Percentiles rank a stretch among this genome's conserved stretches.
phyloP scores from a whole-genome alignment of 1,284 basidiomycete genomes.

The Cryptococcus sp. region DNA sequence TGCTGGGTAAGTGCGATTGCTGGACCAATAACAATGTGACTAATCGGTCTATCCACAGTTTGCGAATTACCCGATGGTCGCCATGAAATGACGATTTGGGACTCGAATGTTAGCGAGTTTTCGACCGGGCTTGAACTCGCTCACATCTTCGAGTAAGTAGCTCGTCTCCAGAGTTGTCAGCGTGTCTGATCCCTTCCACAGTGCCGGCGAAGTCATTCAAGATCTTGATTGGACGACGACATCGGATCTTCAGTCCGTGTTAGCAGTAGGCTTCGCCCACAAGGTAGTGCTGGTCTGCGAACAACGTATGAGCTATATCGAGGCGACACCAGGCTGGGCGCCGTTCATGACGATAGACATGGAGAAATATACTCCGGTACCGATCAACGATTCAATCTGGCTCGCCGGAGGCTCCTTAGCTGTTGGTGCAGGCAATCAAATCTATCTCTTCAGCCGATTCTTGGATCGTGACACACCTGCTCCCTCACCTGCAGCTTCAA shows the following conservation, averaged over 20 bases:
- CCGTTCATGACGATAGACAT: slow-evolving; percentile 72
- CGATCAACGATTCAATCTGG: slow-evolving; percentile 86
- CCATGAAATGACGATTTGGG: slow-evolving; percentile 86
- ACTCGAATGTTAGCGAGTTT: slow-evolving; percentile 91
- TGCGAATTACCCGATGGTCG: slow-evolving; percentile 54
- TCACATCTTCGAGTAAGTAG: slow-evolving; percentile 61
- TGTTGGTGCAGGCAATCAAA: slow-evolving; percentile 65
- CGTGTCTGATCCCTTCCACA: slow-evolving; percentile 2
- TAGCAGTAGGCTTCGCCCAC: slow-evolving; percentile 79
- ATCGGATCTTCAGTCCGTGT: slow-evolving; percentile 80
- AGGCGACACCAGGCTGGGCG: slow-evolving; percentile 75
- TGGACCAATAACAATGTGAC: not conserved
- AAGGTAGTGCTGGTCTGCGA: slow-evolving; percentile 80
- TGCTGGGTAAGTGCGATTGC: slow-evolving; percentile 57
- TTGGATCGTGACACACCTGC: slow-evolving; percentile 55
- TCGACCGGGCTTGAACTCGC: slow-evolving; percentile 80
- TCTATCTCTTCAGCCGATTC: slow-evolving; percentile 63
- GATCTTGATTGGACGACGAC: slow-evolving; percentile 92
- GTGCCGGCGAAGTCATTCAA: slow-evolving; percentile 61
- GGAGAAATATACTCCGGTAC: slow-evolving; percentile 67
- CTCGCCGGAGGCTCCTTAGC: slow-evolving; percentile 74
- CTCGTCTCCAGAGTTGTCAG: not conserved
- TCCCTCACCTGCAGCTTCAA: slow-evolving; percentile 33
- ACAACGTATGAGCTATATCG: slow-evolving; percentile 84
- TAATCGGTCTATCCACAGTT: slow-evolving; percentile 29